Conservation (phyloP, 495 filamentous ascomycete genomes). For the Annulohypoxylon nitens region DNA sequence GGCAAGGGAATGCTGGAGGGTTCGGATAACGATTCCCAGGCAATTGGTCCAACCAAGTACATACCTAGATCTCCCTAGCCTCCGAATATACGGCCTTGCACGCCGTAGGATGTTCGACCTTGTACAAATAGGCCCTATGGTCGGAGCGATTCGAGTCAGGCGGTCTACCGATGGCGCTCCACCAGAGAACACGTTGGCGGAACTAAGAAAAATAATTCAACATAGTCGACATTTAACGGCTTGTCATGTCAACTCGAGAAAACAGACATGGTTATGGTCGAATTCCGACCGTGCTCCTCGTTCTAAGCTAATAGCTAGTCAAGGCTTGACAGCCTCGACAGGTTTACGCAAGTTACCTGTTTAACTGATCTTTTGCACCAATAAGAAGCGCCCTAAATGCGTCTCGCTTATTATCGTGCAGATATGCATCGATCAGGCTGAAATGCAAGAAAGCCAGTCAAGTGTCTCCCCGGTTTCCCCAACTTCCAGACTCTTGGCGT, state of each 20-base stretch:
- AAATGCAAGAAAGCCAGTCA: slow-evolving; percentile 41
- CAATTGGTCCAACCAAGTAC: slow-evolving; percentile 41
- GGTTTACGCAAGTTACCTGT: slow-evolving; percentile 25
- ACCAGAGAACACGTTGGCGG: slow-evolving; percentile 13
- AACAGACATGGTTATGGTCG: slow-evolving; percentile 7
- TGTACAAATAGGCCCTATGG: slow-evolving; percentile 21
- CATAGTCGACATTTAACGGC: not conserved
- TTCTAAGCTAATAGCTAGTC: not conserved
- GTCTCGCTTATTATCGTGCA: slow-evolving; percentile 40
- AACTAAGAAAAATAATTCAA: not conserved
- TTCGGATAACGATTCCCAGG: slow-evolving; percentile 37
- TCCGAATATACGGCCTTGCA: slow-evolving; percentile 30
- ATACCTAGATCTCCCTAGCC: slow-evolving; percentile 31
- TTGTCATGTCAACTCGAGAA: not conserved
- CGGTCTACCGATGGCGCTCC: slow-evolving; percentile 30
- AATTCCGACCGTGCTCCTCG: slow-evolving; percentile 1
- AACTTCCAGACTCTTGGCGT: slow-evolving; percentile 47
- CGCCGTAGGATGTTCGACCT: slow-evolving; percentile 29
- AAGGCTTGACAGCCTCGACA: slow-evolving; percentile 6
- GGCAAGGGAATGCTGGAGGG: slow-evolving; percentile 40
- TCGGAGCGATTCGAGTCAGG: slow-evolving; percentile 20
- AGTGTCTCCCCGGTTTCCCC: slow-evolving; percentile 34
- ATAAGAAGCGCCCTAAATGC: slow-evolving; percentile 23
- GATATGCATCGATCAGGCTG: slow-evolving; percentile 39
- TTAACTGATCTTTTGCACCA: slow-evolving; percentile 18